Base-by-base conservation (phyloP, 2,329 filamentous ascomycete genomes). In the Acrocalymma vagum region DNA sequence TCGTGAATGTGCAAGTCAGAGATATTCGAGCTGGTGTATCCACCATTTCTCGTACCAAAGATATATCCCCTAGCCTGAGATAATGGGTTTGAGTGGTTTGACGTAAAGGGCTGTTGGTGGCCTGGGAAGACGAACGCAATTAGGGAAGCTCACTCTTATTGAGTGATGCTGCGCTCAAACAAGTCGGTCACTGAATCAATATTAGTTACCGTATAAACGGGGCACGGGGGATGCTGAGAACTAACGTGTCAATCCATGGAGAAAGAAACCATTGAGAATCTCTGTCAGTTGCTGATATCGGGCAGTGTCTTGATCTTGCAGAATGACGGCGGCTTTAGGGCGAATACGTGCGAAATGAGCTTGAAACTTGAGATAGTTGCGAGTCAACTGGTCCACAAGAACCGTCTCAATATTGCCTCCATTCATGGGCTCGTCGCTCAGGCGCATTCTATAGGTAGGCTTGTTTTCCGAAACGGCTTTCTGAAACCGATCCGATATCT, bases 341-440 rank as follows among this genome's bases (percentile, higher is more conserved):
- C 47, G 29, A 4, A 59, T 44, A 3, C 48, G 25, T 9, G 38
- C 9, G 32, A 39, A 48, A 23, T 51, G 48, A 22, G 37, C 34
- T 29, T 50, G 30, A n/a, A 57, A 57, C 33, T 55, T 55, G 23
- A 59, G 34, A 18, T 48, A 57, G 9, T 44, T 53, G n/a, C 45
- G 23, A 16, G 51, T 53, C 20, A 59, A 29, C 2, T 45, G 38
- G 25, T 55, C 42, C 13, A 55, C 48, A 17, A 57, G 29, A 10
- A 57, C 46, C 6, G 25, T 31, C 41, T 55, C 55, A 10, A 55
- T 38, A 17, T 29, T 29, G 3, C 38, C 43, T 17, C 37, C 41
- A 7, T 37, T 43, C 5, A 43, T 18, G 8, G 51, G 44, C 8
- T 29, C 24, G 10, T 27, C 22, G 14, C 56, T 42, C 1, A 42